Percentiles rank a stretch among this genome's conserved stretches.
Evolutionary conservation across 305 asterid species (phyloP).

Genomic region (Fraxinus floribunda): DNA sequence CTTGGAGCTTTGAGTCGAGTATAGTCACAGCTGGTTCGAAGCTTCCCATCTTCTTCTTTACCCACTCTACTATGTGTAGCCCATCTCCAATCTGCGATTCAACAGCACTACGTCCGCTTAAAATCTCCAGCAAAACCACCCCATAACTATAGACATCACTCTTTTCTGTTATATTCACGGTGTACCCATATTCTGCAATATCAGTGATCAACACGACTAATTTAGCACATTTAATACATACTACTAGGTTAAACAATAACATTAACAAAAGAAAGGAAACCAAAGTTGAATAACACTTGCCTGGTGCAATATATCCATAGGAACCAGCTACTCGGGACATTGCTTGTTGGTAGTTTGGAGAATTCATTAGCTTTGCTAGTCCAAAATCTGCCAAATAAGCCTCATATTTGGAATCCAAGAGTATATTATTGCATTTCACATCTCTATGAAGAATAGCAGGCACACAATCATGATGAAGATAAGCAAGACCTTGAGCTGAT

Average conservation of each 20-base stretch:
- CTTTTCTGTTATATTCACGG: conserved; percentile 83
- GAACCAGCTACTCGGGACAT: conserved; percentile 93
- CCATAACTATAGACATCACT: conserved; percentile 95
- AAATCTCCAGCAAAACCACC: conserved; percentile 78
- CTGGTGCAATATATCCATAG: conserved; percentile 94
- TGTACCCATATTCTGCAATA: conserved; percentile 83
- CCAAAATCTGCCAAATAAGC: conserved; percentile 95
- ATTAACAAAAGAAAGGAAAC: not conserved
- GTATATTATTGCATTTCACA: conserved; percentile 90
- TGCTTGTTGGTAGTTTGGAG: conserved; percentile 85
- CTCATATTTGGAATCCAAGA: conserved; percentile 76
- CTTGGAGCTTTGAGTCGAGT: conserved; percentile 74
- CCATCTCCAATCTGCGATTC: conserved; percentile 70
- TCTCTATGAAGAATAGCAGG: conserved; percentile 90
- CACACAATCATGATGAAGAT: conserved; percentile 87
- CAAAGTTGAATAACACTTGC: conserved; percentile 45
- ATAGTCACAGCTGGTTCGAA: conserved; percentile 76
- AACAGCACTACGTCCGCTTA: conserved; percentile 47
- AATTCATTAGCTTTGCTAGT: conserved; percentile 83
- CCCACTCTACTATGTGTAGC: conserved; percentile 93
- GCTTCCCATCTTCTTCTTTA: conserved; percentile 87
- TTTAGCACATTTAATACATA: not conserved
- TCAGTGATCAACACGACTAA: not conserved
- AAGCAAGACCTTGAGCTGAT: conserved; percentile 89
- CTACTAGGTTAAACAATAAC: not conserved